Conservation (phyloP, 2,329 filamentous ascomycete genomes). For the Sporothrix euskadiensis region DNA sequence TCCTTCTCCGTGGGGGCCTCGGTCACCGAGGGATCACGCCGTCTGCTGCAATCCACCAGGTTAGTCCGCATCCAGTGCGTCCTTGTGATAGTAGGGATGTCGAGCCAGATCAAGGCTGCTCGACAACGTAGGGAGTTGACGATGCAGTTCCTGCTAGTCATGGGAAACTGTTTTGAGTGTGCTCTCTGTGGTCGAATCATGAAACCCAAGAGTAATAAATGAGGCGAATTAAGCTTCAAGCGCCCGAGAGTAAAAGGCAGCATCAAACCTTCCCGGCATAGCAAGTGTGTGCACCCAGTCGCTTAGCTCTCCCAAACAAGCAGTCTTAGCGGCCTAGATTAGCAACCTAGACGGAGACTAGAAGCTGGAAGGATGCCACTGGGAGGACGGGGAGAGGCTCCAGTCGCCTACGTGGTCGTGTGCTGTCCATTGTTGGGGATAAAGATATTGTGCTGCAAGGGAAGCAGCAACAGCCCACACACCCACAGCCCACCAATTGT, state of each 20-base stretch:
- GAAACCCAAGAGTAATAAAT: not conserved
- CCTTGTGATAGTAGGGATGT: not conserved
- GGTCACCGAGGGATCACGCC: not conserved
- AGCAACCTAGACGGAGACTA: too few species aligned
- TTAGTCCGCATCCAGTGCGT: not conserved
- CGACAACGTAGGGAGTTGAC: not conserved
- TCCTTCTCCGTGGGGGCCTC: not conserved
- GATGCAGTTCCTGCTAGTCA: conserved; percentile 2
- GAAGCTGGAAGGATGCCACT: not conserved
- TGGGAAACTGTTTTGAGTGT: not conserved
- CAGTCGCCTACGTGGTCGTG: not conserved
- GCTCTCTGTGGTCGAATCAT: not conserved
- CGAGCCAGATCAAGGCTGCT: not conserved
- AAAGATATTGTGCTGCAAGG: not conserved
- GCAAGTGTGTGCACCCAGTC: not conserved
- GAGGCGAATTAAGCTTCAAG: not conserved
- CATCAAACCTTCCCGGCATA: not conserved
- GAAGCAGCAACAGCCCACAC: not conserved
- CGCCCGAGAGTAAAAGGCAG: not conserved
- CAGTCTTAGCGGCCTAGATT: not conserved
- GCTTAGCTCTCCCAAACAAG: not conserved
- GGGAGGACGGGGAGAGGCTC: not conserved
- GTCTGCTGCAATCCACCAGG: not conserved
- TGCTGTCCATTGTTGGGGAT: not conserved
- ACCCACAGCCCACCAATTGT: conserved; percentile 4